Base-by-base conservation (phyloP, 1,284 basidiomycete genomes). In the Caloboletus firmus region DNA sequence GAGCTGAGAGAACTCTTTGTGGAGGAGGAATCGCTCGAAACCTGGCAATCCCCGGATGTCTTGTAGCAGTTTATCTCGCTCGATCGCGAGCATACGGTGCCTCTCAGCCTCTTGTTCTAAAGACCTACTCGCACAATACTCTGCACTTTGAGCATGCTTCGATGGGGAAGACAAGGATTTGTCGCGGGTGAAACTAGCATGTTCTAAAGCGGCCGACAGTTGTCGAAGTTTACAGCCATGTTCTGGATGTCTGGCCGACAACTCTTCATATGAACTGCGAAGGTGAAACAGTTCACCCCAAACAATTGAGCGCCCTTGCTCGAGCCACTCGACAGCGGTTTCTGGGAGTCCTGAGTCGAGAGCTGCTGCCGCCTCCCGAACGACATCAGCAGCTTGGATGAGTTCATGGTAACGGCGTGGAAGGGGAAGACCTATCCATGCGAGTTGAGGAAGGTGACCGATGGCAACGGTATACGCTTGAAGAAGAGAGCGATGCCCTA, bases 11-110 rank as follows among this genome's bases (percentile, higher is more conserved):
- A 58, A 44, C 2, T 45, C 32, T 41, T 47, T 58, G 10, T 40
- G 26, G 10, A 51, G 35, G 12, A 57, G 45, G 20, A 57, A 57
- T 28, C 42, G 49, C 32, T 54, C 49, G 9, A 58, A 59, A 4
- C 56, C 51, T 7, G 43, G 45, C 1, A 54, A 24, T 2, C 6
- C 2, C 30, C 56, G 56, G 13, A 58, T 41, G 5, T 58, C 45
- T 15, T 36, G 22, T 8, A 58, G 11, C 2, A 58, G 6, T 10
- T 49, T 20, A 24, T 54, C 56, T 17, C 56, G 37, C 34, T 42
- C 17, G 5, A 54, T 47, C 9, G 56, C 49, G 8, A 58, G 45
- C 4, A 20, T 11, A 15, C 46, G 51, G 20, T 59, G 44, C 31
- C 40, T 42, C 12, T 44, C 43, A 5, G 36, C 40, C 22, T 37